Evolutionary conservation across 2,329 filamentous ascomycete genomes (phyloP), one percentile per base, ranked within the genome.

Genomic region (Aspergillus sergii): DNA sequence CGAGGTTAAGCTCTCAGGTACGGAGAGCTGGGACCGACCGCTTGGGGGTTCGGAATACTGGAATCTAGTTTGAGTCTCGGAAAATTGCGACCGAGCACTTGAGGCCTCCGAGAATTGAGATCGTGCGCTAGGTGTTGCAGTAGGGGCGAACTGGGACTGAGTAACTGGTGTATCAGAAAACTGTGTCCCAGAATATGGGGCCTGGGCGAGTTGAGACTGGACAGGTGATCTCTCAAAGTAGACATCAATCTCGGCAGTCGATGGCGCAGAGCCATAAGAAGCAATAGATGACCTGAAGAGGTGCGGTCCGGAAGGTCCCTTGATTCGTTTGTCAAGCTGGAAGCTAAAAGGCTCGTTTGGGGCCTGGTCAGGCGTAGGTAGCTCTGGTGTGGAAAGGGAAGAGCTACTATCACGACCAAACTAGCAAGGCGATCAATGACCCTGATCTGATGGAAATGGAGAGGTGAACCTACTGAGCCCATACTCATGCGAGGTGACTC

Each of bases 261-360:
- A 59, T n/a, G 61, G 58, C 14, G 50, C 56, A 28, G 64, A 66
- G 12, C 60, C 60, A 9, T 68, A 67, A 16, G 68, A 69, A 57
- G 62, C 64, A 36, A 71, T 61, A 46, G 58, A 88, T 85, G 48
- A 86, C 85, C 91, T 88, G 79, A 97, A 97, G 21, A 97, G 85
- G 80, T 97, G 94, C n/a, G 94, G 94, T 2, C 94, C 94, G 70
- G 87, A 86, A 3, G 94, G 94, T 0, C 94, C 94, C 76, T 94
- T 85, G 14, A 94, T 89, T 28, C 89, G 84, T 76, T 90, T 73
- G 32, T 64, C 68, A 11, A 84, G 75, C 85, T 26, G n/a, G 21
- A 46, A 46, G 43, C 43, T 46, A 14, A 46, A 46, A 14, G 43
- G 43, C 10, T 21, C 43, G 10, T 26, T 26, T 12, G 43, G 43